These are phyloP conservation scores for Fusarium udum DNA, from an alignment of 2,329 filamentous ascomycete species.

Conservation along the genomic window DNA sequence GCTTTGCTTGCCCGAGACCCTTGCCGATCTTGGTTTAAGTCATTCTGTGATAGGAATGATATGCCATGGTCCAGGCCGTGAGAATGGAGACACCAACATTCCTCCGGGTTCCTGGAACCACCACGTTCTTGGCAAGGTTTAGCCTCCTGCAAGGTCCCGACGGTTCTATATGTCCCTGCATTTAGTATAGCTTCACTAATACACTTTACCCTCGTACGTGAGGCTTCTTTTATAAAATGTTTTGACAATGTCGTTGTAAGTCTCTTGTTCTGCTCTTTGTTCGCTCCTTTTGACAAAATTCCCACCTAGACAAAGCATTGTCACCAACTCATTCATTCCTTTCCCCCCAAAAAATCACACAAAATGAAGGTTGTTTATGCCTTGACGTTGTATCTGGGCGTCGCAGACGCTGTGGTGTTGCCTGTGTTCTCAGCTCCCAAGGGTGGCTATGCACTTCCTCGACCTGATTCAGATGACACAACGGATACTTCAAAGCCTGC, in stretches of 20 bases:
- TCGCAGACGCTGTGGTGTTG: neutral
- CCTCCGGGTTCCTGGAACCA: conserved; percentile 4
- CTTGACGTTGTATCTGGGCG: conserved; percentile 2
- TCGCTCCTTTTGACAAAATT: neutral
- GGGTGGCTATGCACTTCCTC: neutral
- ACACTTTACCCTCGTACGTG: neutral
- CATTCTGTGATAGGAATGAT: conserved; percentile 7
- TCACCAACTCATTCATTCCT: neutral
- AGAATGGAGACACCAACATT: neutral
- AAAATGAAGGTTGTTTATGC: conserved; percentile 13
- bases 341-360: no score
- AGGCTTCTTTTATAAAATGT: conserved; percentile 10
- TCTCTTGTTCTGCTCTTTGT: neutral
- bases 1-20: neutral
- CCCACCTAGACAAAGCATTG: neutral
- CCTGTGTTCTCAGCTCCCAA: neutral
- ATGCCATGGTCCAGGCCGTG: conserved; percentile 5
- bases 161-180: conserved; percentile 4
- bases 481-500: neutral
- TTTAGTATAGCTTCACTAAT: neutral
- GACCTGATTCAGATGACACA: neutral
- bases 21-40: neutral
- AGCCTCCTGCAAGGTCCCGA: conserved; percentile 13
- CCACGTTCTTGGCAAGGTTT: neutral
- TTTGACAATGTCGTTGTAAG: neutral